These are phyloP conservation scores for Rhizoctonia solani DNA, from an alignment of 1,284 basidiomycete genomes.

Conservation along the genomic window DNA sequence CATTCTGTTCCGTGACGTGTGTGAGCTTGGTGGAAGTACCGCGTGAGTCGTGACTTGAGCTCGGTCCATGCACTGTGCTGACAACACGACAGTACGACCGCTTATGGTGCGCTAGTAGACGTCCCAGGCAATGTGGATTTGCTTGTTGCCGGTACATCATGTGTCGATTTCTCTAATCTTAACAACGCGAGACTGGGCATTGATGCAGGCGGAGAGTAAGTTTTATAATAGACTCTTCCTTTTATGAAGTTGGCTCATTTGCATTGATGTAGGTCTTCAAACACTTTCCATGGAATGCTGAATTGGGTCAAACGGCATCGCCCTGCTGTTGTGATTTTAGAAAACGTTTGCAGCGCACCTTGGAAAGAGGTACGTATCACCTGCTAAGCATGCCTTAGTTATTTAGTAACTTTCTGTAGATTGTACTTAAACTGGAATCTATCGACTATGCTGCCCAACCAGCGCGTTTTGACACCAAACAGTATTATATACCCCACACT, in stretches of 20 bases:
- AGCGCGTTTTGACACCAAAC: constrained; percentile 85
- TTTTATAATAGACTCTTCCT: constrained; percentile 44
- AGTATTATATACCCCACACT: constrained; percentile 94
- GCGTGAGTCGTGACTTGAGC: constrained; percentile 60
- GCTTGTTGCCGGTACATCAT: constrained; percentile 90
- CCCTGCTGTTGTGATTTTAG: constrained; percentile 88
- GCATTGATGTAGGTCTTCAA: constrained; percentile 39
- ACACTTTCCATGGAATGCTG: constrained; percentile 90
- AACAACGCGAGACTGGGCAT: constrained; percentile 93
- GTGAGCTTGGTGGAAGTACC: constrained; percentile 78
- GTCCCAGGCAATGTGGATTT: constrained; percentile 92
- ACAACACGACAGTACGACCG: constrained; percentile 67
- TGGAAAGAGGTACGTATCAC: constrained; percentile 66
- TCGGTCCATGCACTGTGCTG: constrained; percentile 23
- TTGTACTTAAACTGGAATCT: constrained; percentile 20
- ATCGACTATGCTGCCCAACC: constrained; percentile 78
- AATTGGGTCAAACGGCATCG: constrained; percentile 87
- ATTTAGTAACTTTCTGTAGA: constrained; percentile 71
- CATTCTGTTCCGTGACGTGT: constrained; percentile 91
- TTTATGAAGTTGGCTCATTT: background rate
- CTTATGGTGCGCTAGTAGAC: constrained; percentile 82
- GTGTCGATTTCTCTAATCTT: constrained; percentile 94
- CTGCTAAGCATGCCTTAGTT: background rate
- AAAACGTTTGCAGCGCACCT: constrained; percentile 92
- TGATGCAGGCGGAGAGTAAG: constrained; percentile 85